phyloP scores from a whole-genome alignment of 1,284 basidiomycete genomes.

The Malassezia globosa region DNA sequence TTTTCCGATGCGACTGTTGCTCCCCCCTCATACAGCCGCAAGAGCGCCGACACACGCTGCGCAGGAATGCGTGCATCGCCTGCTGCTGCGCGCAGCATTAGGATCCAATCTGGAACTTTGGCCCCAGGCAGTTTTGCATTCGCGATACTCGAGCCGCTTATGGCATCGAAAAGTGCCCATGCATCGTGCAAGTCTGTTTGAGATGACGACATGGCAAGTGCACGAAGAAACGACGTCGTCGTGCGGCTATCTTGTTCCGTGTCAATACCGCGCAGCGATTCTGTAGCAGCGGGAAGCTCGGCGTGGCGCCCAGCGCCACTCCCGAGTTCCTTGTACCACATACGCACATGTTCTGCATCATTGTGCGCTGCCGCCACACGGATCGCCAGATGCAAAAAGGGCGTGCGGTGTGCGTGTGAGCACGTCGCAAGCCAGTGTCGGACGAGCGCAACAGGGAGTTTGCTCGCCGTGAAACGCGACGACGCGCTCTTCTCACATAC shows the following conservation, averaged over 20 bases:
- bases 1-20: too few relatives aligned
- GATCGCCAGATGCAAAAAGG: constrained; percentile 7
- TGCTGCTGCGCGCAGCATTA: constrained; percentile 17
- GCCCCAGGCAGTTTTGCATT: not conserved
- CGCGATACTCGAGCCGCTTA: not conserved
- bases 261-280: too few relatives aligned
- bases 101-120: constrained; percentile 13
- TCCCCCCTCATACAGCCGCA: constrained; percentile 4
- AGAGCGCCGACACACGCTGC: constrained; percentile 6
- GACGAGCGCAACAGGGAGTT: constrained; percentile 1
- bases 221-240: constrained; percentile 10
- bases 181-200: constrained; percentile 5
- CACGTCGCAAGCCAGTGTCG: not conserved
- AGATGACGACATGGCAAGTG: constrained; percentile 6
- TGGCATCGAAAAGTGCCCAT: constrained; percentile 15
- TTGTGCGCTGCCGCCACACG: constrained; percentile 8
- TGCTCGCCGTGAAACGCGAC: not conserved
- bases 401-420: not conserved
- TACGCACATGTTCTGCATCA: not conserved
- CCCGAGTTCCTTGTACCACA: constrained; percentile 4
- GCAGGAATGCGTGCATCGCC: constrained; percentile 10
- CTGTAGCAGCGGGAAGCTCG: too few relatives aligned
- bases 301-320: not conserved
- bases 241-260: not conserved
- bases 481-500: not conserved